phyloP scores from a whole-genome alignment of 257 asterid genomes.

The Jasminum sambac region DNA sequence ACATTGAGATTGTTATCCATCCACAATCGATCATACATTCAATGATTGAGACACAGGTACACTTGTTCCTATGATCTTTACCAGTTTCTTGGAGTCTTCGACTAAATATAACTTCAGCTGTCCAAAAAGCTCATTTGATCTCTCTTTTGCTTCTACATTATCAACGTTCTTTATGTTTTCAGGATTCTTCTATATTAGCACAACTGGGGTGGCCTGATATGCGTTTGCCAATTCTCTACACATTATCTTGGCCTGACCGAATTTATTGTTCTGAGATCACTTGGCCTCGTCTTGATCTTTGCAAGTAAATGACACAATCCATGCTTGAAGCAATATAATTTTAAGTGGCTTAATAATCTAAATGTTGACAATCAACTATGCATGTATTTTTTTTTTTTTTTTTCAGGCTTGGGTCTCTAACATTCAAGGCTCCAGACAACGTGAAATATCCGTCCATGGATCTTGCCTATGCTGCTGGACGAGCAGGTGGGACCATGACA shows the following conservation, averaged over 20 bases:
- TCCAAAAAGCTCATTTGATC: neutral
- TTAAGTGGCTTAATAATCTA: neutral
- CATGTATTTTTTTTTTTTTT: neutral
- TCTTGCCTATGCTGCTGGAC: conserved; percentile 94
- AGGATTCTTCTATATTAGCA: conserved; percentile 94
- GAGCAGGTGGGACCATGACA: conserved; percentile 99
- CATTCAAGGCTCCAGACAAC: conserved; percentile 87
- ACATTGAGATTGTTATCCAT: conserved; percentile 89
- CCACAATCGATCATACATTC: conserved; percentile 98
- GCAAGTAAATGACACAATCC: conserved; percentile 61
- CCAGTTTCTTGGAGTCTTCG: neutral
- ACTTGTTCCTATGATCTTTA: conserved; percentile 1
- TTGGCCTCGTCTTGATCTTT: conserved; percentile 98
- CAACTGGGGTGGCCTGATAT: conserved; percentile 98
- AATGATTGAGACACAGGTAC: conserved; percentile 94
- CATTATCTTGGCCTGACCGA: conserved; percentile 96
- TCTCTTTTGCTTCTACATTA: conserved; percentile 4
- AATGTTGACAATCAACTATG: neutral
- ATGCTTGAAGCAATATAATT: neutral
- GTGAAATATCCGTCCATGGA: conserved; percentile 98
- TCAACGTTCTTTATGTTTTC: conserved; percentile 15
- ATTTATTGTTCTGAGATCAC: conserved; percentile 85
- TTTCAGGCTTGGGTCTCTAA: conserved; percentile 76
- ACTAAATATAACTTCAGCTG: neutral
- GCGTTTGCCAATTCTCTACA: conserved; percentile 95